Percentiles rank a stretch among this genome's conserved stretches.
Evolutionary conservation across 1,139 yeast genomes (phyloP).

Genomic region (Blastobotrys capitulatus): DNA sequence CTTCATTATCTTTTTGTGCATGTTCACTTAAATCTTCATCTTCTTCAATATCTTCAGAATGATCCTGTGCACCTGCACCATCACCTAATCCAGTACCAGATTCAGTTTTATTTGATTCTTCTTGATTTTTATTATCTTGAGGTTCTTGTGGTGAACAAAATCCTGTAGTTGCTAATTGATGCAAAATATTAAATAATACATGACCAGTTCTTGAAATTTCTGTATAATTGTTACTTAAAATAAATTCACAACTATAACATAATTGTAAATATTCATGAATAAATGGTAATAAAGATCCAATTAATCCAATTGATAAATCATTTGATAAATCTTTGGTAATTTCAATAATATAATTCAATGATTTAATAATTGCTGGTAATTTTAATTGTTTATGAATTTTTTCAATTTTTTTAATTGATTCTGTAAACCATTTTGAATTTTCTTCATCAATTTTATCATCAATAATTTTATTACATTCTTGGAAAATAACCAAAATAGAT

Average conservation of each 20-base stretch:
- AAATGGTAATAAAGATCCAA: constrained; percentile 36
- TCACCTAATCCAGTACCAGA: constrained; percentile 97
- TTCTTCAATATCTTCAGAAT: constrained; percentile 82
- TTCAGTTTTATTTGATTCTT: constrained; percentile 46
- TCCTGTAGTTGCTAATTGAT: constrained; percentile 70
- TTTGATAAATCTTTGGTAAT: background rate
- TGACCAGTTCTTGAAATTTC: constrained; percentile 58
- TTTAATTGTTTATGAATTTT: background rate
- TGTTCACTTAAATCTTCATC: constrained; percentile 89
- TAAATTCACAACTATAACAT: constrained; percentile 17
- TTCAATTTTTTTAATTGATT: constrained; percentile 1
- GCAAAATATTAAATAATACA: constrained; percentile 51
- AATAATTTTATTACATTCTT: constrained; percentile 42
- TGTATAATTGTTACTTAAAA: constrained; percentile 17
- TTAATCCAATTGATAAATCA: constrained; percentile 31
- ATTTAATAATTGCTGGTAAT: background rate
- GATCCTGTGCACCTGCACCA: constrained; percentile 82
- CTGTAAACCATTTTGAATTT: constrained; percentile 4
- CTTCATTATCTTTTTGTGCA: constrained; percentile 80
- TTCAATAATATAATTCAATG: background rate
- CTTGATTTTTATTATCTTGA: constrained; percentile 56
- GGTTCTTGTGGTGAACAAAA: constrained; percentile 91
- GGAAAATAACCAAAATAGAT: constrained; percentile 62
- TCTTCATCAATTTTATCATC: constrained; percentile 5
- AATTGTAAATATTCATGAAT: constrained; percentile 28